Evolutionary conservation across 352 stramenopile genomes (phyloP).

Genomic region (Pythium periplocum): DNA sequence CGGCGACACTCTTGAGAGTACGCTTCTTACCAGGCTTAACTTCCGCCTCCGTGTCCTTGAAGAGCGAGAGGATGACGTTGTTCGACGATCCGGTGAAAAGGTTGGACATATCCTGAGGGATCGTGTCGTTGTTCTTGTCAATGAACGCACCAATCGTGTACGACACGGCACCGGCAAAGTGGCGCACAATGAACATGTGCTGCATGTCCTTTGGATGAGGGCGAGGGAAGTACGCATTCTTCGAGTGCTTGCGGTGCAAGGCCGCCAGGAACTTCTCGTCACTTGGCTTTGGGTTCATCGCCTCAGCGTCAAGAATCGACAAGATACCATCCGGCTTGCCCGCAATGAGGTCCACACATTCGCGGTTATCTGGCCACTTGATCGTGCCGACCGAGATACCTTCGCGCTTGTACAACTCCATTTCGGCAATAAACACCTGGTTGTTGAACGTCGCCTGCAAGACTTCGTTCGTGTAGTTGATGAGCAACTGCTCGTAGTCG

Average conservation of each 20-base stretch:
- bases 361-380: slow-evolving; percentile 89
- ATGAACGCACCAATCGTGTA: slow-evolving; percentile 90
- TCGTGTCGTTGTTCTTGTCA: slow-evolving; percentile 90
- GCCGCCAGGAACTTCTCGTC: slow-evolving; percentile 84
- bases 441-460: slow-evolving; percentile 87
- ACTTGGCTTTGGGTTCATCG: slow-evolving; percentile 86
- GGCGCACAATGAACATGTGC: slow-evolving; percentile 85
- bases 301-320: slow-evolving; percentile 78
- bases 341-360: slow-evolving; percentile 88
- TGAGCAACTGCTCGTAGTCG: slow-evolving; percentile 87
- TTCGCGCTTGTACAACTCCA: slow-evolving; percentile 89
- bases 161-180: slow-evolving; percentile 87
- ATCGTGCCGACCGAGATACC: slow-evolving; percentile 88
- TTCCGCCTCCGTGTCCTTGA: slow-evolving; percentile 29
- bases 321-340: slow-evolving; percentile 80
- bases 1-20: slow-evolving; percentile 56
- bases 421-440: slow-evolving; percentile 87
- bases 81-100: slow-evolving; percentile 74
- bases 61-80: slow-evolving; percentile 56
- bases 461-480: slow-evolving; percentile 90
- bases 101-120: slow-evolving; percentile 78
- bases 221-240: slow-evolving; percentile 81
- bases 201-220: slow-evolving; percentile 88
- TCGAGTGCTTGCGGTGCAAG: slow-evolving; percentile 81
- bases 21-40: slow-evolving; percentile 69